Evolutionary conservation across 2,329 filamentous ascomycete genomes (phyloP), one percentile per base, ranked within the genome.

Genomic region (Colletotrichum siamense): DNA sequence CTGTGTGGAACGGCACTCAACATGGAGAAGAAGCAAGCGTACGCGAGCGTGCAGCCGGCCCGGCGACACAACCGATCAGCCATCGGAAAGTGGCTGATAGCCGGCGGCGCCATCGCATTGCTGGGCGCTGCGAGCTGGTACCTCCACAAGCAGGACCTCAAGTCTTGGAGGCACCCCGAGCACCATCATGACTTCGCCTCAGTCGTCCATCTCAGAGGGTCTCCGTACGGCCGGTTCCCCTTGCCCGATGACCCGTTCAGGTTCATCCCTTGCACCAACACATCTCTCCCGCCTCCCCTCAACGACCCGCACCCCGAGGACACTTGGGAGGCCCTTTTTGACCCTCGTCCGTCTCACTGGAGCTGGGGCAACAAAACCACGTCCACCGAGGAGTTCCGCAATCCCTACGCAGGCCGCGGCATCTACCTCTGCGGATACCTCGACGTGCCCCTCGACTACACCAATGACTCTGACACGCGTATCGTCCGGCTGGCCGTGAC

Each of bases 401-500:
- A 85, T 59, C 82, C 82, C 3, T 86, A 85, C 68, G 78, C 80
- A 2, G 85, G 83, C 12, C 85, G 86, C 12, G 87, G 87, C 10
- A 86, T 89, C 71, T 89, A 86, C 77, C 82, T 89, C 8, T 89
- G 88, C 72, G 88, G 87, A 16, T 89, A 87, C 73, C 81, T 89
- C 10, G 87, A 89, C 30, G 87, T 88, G 6, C 88, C 88, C 2
- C 82, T 89, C 6, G 87, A 89, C 80, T 88, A 88, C 79, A 86
- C 84, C 63, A 89, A 89, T 79, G 66, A 81, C 28, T 84, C 86
- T 1, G 87, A 89, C 64, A 12, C 66, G 3, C 86, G 88, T 57
- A 87, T 89, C 68, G 82, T 80, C 28, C 86, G 88, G 6, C 84
- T 89, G 5, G 87, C 88, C n/a, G 83, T 90, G 49, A 88, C 86